A percentile compares a stretch with the other conserved stretches of the same genome.
These are phyloP conservation scores for Acer saccharum DNA, from an alignment of 345 rosid genomes.

Conservation along the genomic window DNA sequence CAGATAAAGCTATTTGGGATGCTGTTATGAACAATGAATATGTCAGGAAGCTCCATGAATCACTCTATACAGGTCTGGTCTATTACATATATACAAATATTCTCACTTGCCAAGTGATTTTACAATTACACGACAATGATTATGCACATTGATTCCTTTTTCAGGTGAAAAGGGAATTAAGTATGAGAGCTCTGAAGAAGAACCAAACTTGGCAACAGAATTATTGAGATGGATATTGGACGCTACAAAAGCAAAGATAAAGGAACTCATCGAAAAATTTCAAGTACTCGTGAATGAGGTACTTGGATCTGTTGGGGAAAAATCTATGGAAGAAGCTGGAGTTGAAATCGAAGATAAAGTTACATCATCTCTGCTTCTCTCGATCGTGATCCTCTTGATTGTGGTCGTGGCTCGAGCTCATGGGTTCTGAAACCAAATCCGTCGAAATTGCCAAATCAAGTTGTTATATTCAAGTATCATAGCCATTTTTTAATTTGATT, in stretches of 20 bases:
- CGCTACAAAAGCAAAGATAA: slow-evolving; percentile 33
- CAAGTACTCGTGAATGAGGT: slow-evolving; percentile 32
- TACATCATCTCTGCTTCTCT: slow-evolving; percentile 43
- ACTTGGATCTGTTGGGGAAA: slow-evolving; percentile 21
- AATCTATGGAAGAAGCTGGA: slow-evolving; percentile 10
- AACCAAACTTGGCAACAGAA: slow-evolving; percentile 11
- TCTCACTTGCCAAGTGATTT: too few relatives aligned
- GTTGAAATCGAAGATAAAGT: slow-evolving; percentile 33
- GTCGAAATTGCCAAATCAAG: too few relatives aligned
- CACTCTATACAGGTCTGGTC: slow-evolving; percentile 33
- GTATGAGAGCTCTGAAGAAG: slow-evolving; percentile 14
- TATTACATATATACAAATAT: background rate
- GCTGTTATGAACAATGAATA: slow-evolving; percentile 48
- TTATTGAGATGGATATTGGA: slow-evolving; percentile 42
- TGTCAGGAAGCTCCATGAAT: slow-evolving; percentile 36
- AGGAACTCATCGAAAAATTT: slow-evolving; percentile 37
- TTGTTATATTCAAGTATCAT: too few relatives aligned
- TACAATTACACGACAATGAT: background rate
- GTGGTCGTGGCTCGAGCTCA: slow-evolving; percentile 40
- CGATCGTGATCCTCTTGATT: slow-evolving; percentile 43
- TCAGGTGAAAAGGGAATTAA: slow-evolving; percentile 27
- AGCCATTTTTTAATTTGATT: too few relatives aligned
- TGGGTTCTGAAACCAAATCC: too few relatives aligned
- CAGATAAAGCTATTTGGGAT: slow-evolving; percentile 57
- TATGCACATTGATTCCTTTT: slow-evolving; percentile 9